These are phyloP conservation scores for Peltaster fructicola DNA, from an alignment of 2,329 filamentous ascomycete species.

Conservation along the genomic window DNA sequence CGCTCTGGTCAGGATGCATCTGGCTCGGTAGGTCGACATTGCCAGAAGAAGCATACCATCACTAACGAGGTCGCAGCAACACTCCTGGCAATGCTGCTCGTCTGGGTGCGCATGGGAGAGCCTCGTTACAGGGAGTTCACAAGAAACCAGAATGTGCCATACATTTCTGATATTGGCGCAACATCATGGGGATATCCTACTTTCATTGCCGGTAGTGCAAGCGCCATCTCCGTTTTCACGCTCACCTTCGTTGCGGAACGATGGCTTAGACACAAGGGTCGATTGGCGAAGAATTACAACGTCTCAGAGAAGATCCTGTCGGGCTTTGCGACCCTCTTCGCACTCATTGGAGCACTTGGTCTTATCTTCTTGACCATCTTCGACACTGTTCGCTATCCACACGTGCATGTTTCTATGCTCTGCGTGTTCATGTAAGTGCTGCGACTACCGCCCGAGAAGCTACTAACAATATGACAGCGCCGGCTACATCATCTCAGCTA, in stretches of 20 bases:
- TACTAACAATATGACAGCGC: conserved; percentile 17
- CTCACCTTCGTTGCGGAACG: conserved; percentile 65
- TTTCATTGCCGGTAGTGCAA: conserved; percentile 53
- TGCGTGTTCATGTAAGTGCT: conserved; percentile 52
- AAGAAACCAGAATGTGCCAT: conserved; percentile 39
- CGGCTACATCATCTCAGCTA: conserved; percentile 68
- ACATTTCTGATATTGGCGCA: conserved; percentile 38
- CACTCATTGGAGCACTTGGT: conserved; percentile 58
- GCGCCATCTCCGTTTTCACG: conserved; percentile 67
- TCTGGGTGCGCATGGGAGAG: conserved; percentile 45
- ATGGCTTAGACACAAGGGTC: conserved; percentile 66
- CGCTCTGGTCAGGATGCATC: conserved; percentile 45
- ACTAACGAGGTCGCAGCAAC: conserved; percentile 28
- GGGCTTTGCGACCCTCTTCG: conserved; percentile 44
- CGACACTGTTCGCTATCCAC: conserved; percentile 53
- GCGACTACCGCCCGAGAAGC: not conserved
- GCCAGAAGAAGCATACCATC: not conserved
- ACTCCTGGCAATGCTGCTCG: conserved; percentile 51
- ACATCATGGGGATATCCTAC: conserved; percentile 47
- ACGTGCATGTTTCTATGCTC: conserved; percentile 59
- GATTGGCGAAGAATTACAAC: conserved; percentile 57
- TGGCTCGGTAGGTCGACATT: conserved; percentile 33
- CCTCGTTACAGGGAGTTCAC: conserved; percentile 45
- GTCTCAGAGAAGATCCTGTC: conserved; percentile 45
- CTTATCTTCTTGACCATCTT: conserved; percentile 73